These are phyloP conservation scores for Helichrysum umbraculigerum DNA, from an alignment of 129 eudicot species.

Conservation along the genomic window DNA sequence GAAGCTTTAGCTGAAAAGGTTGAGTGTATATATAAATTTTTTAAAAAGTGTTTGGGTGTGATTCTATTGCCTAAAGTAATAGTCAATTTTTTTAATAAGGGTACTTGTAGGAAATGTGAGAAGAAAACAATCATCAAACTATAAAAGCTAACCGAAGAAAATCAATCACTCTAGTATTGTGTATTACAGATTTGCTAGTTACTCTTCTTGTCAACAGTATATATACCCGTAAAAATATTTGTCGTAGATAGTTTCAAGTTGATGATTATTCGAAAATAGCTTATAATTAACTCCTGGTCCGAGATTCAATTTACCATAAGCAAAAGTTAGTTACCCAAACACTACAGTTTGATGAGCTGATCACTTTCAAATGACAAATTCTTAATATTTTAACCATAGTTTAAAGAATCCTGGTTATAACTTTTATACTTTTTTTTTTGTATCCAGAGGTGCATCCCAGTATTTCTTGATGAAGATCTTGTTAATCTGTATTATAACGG, in stretches of 20 bases:
- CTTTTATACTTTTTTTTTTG: not conserved
- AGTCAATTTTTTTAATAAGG: not conserved
- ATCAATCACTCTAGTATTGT: too few relatives aligned
- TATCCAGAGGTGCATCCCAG: conserved; percentile 75
- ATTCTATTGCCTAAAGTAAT: not conserved
- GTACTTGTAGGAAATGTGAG: too few relatives aligned
- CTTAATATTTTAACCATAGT: not conserved
- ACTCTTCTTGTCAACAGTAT: too few relatives aligned
- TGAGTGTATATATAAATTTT: not conserved
- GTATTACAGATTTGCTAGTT: too few relatives aligned
- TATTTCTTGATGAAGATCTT: conserved; percentile 78
- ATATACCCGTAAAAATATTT: too few relatives aligned
- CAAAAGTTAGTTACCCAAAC: too few relatives aligned
- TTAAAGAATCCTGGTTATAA: not conserved
- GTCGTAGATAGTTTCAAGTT: too few relatives aligned
- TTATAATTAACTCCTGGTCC: too few relatives aligned
- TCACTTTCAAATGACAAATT: not conserved
- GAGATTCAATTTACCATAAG: too few relatives aligned
- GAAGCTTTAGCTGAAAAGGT: conserved; percentile 80
- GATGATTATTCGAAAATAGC: too few relatives aligned
- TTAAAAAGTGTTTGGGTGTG: not conserved
- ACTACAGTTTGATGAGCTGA: not conserved
- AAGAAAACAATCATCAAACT: too few relatives aligned
- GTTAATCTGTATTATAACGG: conserved; percentile 83
- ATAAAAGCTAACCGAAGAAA: too few relatives aligned